Evolutionary conservation across 352 stramenopile genomes (phyloP), one percentile per base, ranked within the genome.

Genomic region (Phytophthora constricta): DNA sequence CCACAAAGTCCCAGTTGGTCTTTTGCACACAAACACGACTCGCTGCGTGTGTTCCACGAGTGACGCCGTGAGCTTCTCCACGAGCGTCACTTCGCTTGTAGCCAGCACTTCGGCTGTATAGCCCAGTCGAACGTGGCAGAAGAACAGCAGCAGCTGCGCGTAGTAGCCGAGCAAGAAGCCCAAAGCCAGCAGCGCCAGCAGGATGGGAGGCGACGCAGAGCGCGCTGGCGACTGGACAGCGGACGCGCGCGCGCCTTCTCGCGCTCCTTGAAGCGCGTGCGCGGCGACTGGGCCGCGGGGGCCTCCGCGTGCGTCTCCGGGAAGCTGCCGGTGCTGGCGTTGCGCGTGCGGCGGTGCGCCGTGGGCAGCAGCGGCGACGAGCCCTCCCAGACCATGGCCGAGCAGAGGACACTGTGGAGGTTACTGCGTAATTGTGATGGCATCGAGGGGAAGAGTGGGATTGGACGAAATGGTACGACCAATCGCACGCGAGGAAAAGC

Each of bases 1-100:
- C 84, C 16, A 92, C 52, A 62, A 86, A 92, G 76, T 92, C 84
- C 84, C 84, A 92, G 47, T 92, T 92, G 53, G 84, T 91, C 58
- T 86, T 82, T 84, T 77, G 68, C 82, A 88, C 16, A 92, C 84
- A 39, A 90, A 92, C 37, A 91, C 74, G 19, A 92, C 70, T 39
- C 78, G 81, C 46, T 82, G 79, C 20, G 80, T 91, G 56, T 83
- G 63, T 37, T 89, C 72, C 10, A 87, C 62, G 28, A 91, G 69
- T 20, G 75, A 73, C 4, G 72, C 65, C 20, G 79, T 86, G 55
- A 80, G 62, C 52, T 86, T 91, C 56, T 77, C 70, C 23, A 65
- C 66, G 14, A 86, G 66, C 5, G 50, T 70, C 51, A 73, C 54
- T 52, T 90, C 78, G 4, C 53, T 58, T 8, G 81, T 89, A 2